Base-by-base conservation (phyloP, 257 asterid species). In the Plectranthus barbatus region DNA sequence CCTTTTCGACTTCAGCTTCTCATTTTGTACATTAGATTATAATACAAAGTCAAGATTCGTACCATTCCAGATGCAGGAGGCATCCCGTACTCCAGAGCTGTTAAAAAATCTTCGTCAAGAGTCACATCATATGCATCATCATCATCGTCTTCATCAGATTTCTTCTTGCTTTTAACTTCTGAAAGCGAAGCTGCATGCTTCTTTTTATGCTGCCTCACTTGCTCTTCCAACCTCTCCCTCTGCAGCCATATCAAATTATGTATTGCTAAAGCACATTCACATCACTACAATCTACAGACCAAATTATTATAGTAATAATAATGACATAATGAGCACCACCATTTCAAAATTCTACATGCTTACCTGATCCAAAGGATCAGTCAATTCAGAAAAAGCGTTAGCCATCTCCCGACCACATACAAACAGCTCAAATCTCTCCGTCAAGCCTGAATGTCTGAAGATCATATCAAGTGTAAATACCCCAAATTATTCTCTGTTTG, bases 51-150 rank as follows among this genome's bases (percentile, higher is more conserved):
- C 26, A 29, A 56, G 48, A 47, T 2, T 23, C 67, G 19, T 88
- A 91, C 98, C 99, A 92, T 81, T 76, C 99, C 99, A 45, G 97
- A 89, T 46, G 99, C 99, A 34, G 99, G 99, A 65, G 99, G 99
- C 99, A 92, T 89, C 72, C 97, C 99, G 7, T 92, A 92, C 70
- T 92, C 99, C 19, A 92, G 79, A 69, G 99, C 99, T 46, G 93
- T 92, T 56, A 86, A 73, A 54, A 92, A 89, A 72, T 92, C 99
- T 79, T 92, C 99, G 26, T 92, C 99, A 15, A 92, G 78, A 64
- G 79, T 77, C 71, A 92, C 96, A 59, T 89, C 91, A 48, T 89
- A 92, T 9, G 86, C 80, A 39, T 76, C 91, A 47, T 87, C 95
- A 57, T 84, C 92, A 7, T 45, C 56, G 9, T 7, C 72, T 6